Evolutionary conservation across 352 stramenopile species (phyloP).

Genomic region (Phytophthora rubi): DNA sequence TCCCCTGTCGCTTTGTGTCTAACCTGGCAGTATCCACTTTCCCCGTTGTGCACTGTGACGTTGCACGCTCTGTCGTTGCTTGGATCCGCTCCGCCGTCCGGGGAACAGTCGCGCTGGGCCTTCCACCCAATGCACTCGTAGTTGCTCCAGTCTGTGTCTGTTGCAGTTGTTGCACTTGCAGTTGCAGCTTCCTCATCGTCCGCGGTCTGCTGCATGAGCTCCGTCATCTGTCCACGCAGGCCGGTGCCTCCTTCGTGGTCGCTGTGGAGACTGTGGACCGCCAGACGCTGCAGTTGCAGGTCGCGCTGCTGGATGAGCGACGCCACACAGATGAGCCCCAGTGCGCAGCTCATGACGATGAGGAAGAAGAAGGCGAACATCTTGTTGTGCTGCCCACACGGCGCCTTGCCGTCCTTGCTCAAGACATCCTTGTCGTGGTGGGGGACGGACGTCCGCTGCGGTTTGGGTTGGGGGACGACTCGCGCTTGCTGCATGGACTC

Average conservation of each 20-base stretch:
- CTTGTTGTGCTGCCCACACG: constrained; percentile 30
- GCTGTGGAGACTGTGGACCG: constrained; percentile 28
- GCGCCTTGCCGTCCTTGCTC: constrained; percentile 3
- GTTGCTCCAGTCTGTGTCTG: constrained; percentile 12
- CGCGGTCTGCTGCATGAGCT: constrained; percentile 25
- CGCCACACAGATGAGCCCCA: constrained; percentile 61
- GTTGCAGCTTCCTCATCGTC: constrained; percentile 10
- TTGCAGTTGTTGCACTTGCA: not conserved
- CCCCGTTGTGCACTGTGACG: constrained; percentile 40
- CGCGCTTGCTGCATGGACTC: constrained; percentile 9
- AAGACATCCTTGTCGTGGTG: not conserved
- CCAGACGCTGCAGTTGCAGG: constrained; percentile 34
- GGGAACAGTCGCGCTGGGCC: constrained; percentile 47
- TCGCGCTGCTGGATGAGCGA: constrained; percentile 62
- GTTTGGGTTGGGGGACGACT: not conserved
- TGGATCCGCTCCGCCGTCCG: constrained; percentile 40
- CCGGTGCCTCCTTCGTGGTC: constrained; percentile 4
- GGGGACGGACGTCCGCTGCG: not conserved
- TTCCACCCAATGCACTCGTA: constrained; percentile 69
- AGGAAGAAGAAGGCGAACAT: constrained; percentile 47
- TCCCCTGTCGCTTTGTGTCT: constrained; percentile 39
- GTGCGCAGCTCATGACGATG: constrained; percentile 60
- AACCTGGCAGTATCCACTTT: constrained; percentile 61
- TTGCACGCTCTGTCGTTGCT: constrained; percentile 48
- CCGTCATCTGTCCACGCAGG: constrained; percentile 28